A percentile compares a stretch with the other conserved stretches of the same genome.
phyloP scores from a whole-genome alignment of 371 early-diverging fungal species.

The Batkoa obscura region DNA sequence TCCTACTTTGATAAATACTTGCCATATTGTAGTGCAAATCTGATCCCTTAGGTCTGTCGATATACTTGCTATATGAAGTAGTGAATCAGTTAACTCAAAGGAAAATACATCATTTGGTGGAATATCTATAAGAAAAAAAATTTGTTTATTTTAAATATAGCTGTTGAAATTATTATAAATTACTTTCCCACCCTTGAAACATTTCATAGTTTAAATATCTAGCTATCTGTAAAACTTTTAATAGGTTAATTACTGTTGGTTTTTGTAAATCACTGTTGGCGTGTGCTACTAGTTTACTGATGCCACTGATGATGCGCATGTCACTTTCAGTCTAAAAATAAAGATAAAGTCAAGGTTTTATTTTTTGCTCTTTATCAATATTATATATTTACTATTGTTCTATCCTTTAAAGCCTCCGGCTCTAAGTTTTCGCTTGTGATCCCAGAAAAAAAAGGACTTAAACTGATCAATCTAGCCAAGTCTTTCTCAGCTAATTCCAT shows the following conservation, averaged over 20 bases:
- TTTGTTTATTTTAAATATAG: background rate
- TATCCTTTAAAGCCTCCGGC: too few relatives aligned
- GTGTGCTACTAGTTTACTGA: background rate
- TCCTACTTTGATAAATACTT: conserved; percentile 3
- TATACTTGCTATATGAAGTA: background rate
- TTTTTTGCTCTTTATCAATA: too few relatives aligned
- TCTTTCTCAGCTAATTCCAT: background rate
- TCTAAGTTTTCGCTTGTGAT: too few relatives aligned
- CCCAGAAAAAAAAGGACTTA: background rate
- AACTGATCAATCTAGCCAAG: background rate
- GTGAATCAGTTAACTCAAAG: background rate
- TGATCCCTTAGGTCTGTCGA: background rate
- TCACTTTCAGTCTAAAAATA: conserved; percentile 2
- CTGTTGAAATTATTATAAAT: background rate
- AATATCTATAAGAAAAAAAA: background rate
- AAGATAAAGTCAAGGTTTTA: too few relatives aligned
- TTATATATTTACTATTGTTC: too few relatives aligned
- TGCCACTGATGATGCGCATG: background rate
- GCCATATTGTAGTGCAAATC: conserved; percentile 1
- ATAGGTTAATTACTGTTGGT: background rate
- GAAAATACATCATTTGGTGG: conserved; percentile 3
- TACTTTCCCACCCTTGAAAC: background rate
- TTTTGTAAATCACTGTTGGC: background rate
- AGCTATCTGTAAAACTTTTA: background rate
- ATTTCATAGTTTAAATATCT: conserved; percentile 1